Base-by-base conservation (phyloP, 1,284 basidiomycete genomes). In the Stygiomarasmius scandens region DNA sequence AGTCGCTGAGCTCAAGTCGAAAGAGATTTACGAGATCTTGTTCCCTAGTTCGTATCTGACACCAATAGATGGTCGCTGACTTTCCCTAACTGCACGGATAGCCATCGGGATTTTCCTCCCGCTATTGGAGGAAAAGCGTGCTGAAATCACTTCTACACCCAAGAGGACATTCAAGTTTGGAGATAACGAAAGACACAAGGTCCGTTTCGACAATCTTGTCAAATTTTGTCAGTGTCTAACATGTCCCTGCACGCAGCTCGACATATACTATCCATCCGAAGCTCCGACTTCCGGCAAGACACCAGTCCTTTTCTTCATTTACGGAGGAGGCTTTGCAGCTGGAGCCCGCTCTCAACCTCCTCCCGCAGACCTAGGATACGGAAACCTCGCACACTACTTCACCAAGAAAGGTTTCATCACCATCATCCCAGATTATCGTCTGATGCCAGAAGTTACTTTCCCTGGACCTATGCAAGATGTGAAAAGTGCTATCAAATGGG, bases 351-450 rank as follows among this genome's bases (percentile, higher is more conserved):
- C 69, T 16, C 65, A 80, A 38, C 72, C 78, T 0, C 68, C 77
- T 14, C 79, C 83, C 0, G 73, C 73, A 41, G 78, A 80, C 27
- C 74, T 86, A 51, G 72, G 69, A 2, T 87, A 85, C 64, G 72
- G 73, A n/a, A 80, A 79, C 59, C 59, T 87, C 8, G 86, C 80
- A 0, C 72, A 83, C 4, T 87, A 81, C 73, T 89, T 84, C 65
- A 81, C 85, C 0, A 70, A 75, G 12, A 75, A 70, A n/a, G 85
- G 86, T 0, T 80, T 85, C 68, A 61, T 87, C 58, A 80, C 80
- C 14, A 71, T 87, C 58, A 82, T 89, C 57, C 77, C 86, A 0
- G 85, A 88, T 68, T 88, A 89, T 62, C 80, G 84, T 2, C 77
- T 89, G 36, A 78, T 79, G 1, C 86, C 86, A 2, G 66, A 77